Base-by-base conservation (phyloP, 164 flowering plant genomes). In the Nelumbo lutea region DNA sequence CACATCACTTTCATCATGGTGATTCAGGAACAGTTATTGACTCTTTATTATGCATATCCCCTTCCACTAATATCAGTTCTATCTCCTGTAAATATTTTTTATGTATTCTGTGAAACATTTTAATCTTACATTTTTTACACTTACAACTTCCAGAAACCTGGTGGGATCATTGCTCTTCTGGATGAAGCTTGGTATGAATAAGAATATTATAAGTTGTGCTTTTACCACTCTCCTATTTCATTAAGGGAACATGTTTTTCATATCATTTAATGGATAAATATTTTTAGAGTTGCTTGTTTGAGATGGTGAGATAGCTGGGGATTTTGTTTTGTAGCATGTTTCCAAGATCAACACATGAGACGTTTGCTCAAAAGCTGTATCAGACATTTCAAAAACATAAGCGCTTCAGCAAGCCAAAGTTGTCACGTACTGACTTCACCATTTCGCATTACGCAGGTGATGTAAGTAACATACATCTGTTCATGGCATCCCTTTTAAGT, bases 381-480 rank as follows among this genome's bases (percentile, higher is more conserved):
- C 93, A 88, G 83, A 90, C 97, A 42, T 96, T 85, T 75, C 86
- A 86, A 75, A 82, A 81, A 70, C 93, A 96, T 65, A 91, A 86
- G 65, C 91, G 97, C 53, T 91, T 96, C 81, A 83, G 73, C 86
- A 93, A 93, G 90, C 99, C 99, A 52, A 96, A 93, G 76, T 79
- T 96, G 74, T 76, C 99, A 13, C 96, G 85, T 15, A 86, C 90
- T 14, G 98, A 96, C 79, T 96, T 96, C 81, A 93, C 96, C 52
- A 90, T 96, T 64, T 79, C 84, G 68, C 99, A 96, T 73, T 96
- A 96, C 81, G 99, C 99, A 79, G 99, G 99, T 65, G 97, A 96
- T 84, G 99, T 96, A 79, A 81, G 98, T 79, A 64, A 59, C 47
- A 38, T 51, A 59, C 47, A 38, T 51, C 59, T 57, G 11, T 72